These are phyloP conservation scores for Senecio squalidus DNA, from an alignment of 140 eudicot genomes.

Conservation along the genomic window DNA sequence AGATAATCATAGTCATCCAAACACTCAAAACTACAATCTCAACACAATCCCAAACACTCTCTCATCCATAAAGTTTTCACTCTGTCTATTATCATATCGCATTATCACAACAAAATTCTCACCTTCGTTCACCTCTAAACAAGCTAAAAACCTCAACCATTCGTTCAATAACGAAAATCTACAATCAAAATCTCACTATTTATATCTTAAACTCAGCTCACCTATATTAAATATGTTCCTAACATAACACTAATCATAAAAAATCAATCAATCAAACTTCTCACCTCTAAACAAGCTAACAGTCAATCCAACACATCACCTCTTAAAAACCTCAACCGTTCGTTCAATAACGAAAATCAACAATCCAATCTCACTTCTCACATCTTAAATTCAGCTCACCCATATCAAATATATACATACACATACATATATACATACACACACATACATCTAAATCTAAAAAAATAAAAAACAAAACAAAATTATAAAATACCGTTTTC, in stretches of 20 bases:
- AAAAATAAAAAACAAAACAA: too few relatives aligned
- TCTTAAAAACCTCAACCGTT: neutral
- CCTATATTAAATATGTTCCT: neutral
- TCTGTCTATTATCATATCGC: neutral
- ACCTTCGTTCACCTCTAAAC: neutral
- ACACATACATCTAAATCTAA: neutral
- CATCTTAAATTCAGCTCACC: too few relatives aligned
- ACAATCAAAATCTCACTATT: neutral
- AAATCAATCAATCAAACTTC: neutral
- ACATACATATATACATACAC: neutral
- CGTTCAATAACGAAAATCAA: conserved; percentile 1
- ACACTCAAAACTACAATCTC: too few relatives aligned
- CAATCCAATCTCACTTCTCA: neutral
- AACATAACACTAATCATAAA: neutral
- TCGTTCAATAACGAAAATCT: conserved; percentile 1
- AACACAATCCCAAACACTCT: too few relatives aligned
- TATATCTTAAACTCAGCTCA: too few relatives aligned
- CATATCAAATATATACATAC: too few relatives aligned
- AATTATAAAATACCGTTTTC: conserved; percentile 35
- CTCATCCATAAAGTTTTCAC: neutral
- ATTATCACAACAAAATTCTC: neutral
- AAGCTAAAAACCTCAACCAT: neutral
- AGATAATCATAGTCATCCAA: too few relatives aligned
- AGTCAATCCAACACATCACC: neutral
- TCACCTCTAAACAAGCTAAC: neutral